Evolutionary conservation across 352 stramenopile species (phyloP).

Genomic region (Pythium phragmitis): DNA sequence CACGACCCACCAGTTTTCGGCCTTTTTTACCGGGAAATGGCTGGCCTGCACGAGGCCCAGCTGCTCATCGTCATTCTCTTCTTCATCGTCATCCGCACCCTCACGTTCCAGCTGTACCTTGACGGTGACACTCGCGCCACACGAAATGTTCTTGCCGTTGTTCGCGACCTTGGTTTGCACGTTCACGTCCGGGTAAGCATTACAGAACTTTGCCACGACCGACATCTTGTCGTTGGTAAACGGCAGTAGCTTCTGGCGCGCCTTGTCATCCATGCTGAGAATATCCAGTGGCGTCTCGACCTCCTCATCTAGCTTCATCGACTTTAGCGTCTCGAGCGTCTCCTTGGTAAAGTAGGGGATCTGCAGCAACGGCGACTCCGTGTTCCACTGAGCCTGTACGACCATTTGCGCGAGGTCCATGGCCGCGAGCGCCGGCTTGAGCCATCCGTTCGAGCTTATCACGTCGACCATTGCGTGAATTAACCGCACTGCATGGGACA

Average conservation of each 20-base stretch:
- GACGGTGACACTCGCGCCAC: constrained; percentile 90
- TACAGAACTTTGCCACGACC: constrained; percentile 99
- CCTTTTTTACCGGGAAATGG: constrained; percentile 89
- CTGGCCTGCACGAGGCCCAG: constrained; percentile 73
- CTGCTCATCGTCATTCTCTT: constrained; percentile 46
- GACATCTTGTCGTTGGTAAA: constrained; percentile 92
- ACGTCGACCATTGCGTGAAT: constrained; percentile 99
- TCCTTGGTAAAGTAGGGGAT: constrained; percentile 97
- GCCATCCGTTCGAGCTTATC: constrained; percentile 98
- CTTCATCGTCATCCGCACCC: constrained; percentile 75
- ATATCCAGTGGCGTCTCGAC: constrained; percentile 85
- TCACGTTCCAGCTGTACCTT: constrained; percentile 90
- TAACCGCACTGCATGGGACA: constrained; percentile 92
- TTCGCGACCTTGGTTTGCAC: constrained; percentile 93
- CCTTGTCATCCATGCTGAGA: constrained; percentile 93
- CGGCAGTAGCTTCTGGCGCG: constrained; percentile 88
- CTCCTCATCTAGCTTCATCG: constrained; percentile 65
- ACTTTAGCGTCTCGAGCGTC: constrained; percentile 59
- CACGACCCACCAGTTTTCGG: constrained; percentile 98
- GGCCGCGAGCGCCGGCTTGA: constrained; percentile 96
- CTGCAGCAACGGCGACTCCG: constrained; percentile 94
- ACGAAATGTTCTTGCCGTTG: constrained; percentile 87
- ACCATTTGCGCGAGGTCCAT: constrained; percentile 99
- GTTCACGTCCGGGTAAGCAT: constrained; percentile 98
- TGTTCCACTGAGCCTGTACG: constrained; percentile 98